These are phyloP conservation scores for Coffea eugenioides DNA, from an alignment of 257 asterid species.

Conservation along the genomic window DNA sequence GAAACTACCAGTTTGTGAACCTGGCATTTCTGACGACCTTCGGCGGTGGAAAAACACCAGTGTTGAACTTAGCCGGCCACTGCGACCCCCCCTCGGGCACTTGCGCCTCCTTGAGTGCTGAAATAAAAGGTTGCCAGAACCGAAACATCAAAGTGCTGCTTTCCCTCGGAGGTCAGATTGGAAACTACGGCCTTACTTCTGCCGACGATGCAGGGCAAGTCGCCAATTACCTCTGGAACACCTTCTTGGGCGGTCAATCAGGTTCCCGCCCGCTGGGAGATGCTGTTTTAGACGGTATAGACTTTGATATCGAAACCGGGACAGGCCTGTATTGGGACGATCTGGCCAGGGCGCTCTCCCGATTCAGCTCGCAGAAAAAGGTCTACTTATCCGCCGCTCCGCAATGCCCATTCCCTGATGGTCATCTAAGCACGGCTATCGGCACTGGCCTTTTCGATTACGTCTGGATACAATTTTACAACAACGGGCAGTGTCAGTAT, in stretches of 20 bases:
- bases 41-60: slow-evolving; percentile 50
- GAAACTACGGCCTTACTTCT: slow-evolving; percentile 42
- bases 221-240: slow-evolving; percentile 48
- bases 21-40: slow-evolving; percentile 48
- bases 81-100: slow-evolving; percentile 23
- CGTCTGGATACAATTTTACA: slow-evolving; percentile 64
- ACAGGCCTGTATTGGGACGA: slow-evolving; percentile 36
- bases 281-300: slow-evolving; percentile 53
- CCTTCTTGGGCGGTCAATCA: slow-evolving; percentile 48
- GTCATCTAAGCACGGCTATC: slow-evolving; percentile 32
- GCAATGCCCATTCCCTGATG: slow-evolving; percentile 52
- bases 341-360: slow-evolving; percentile 34
- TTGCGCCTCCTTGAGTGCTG: slow-evolving; percentile 22
- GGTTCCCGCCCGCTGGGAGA: slow-evolving; percentile 41
- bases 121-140: slow-evolving; percentile 27
- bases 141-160: slow-evolving; percentile 31
- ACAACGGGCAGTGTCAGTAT: slow-evolving; percentile 45
- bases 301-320: slow-evolving; percentile 47
- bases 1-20: slow-evolving; percentile 40
- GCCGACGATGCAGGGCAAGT: slow-evolving; percentile 42
- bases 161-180: slow-evolving; percentile 41
- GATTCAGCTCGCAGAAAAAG: slow-evolving; percentile 26
- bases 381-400: slow-evolving; percentile 57
- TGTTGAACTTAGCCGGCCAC: slow-evolving; percentile 61
- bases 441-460: slow-evolving; percentile 50